These are phyloP conservation scores for Dittrichia graveolens DNA, from an alignment of 129 eudicot species.

Conservation along the genomic window DNA sequence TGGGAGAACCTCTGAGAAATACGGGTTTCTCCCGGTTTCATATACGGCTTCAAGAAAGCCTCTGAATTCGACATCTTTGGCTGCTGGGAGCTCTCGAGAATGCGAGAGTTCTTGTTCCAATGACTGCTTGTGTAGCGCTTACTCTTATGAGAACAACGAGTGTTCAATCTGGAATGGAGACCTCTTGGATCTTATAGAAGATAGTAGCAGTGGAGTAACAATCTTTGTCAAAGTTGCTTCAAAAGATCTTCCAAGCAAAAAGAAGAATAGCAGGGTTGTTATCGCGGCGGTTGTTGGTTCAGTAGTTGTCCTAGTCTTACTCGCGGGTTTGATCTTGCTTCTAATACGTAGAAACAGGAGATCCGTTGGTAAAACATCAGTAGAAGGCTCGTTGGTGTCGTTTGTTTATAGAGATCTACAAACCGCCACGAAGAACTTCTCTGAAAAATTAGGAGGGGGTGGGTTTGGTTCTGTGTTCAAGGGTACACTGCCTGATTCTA, in stretches of 20 bases:
- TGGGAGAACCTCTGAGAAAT: slow-evolving; percentile 27
- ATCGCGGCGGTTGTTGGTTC: slow-evolving; percentile 47
- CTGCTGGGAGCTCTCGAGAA: slow-evolving; percentile 28
- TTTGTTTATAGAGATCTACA: slow-evolving; percentile 37
- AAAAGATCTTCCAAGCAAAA: slow-evolving; percentile 42
- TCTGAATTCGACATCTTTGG: slow-evolving; percentile 18
- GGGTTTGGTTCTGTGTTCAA: slow-evolving; percentile 70
- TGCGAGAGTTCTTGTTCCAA: slow-evolving; percentile 48
- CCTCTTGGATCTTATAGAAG: slow-evolving; percentile 43
- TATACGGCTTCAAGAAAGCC: slow-evolving; percentile 13
- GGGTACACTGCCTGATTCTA: slow-evolving; percentile 57
- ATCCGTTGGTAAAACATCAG: slow-evolving; percentile 21
- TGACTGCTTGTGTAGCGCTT: slow-evolving; percentile 62
- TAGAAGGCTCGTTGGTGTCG: slow-evolving; percentile 63
- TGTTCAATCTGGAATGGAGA: slow-evolving; percentile 59
- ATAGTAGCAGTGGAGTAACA: slow-evolving; percentile 31
- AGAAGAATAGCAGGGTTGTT: slow-evolving; percentile 28
- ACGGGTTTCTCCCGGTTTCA: slow-evolving; percentile 25
- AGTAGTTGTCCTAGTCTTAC: slow-evolving; percentile 24
- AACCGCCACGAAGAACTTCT: slow-evolving; percentile 54
- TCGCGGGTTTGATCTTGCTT: slow-evolving; percentile 35
- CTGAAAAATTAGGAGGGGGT: slow-evolving; percentile 61
- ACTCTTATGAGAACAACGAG: slow-evolving; percentile 42
- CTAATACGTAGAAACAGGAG: slow-evolving; percentile 32
- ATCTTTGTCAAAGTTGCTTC: slow-evolving; percentile 53